Evolutionary conservation across 2,329 filamentous ascomycete genomes (phyloP).

Genomic region (Fusarium temperatum): DNA sequence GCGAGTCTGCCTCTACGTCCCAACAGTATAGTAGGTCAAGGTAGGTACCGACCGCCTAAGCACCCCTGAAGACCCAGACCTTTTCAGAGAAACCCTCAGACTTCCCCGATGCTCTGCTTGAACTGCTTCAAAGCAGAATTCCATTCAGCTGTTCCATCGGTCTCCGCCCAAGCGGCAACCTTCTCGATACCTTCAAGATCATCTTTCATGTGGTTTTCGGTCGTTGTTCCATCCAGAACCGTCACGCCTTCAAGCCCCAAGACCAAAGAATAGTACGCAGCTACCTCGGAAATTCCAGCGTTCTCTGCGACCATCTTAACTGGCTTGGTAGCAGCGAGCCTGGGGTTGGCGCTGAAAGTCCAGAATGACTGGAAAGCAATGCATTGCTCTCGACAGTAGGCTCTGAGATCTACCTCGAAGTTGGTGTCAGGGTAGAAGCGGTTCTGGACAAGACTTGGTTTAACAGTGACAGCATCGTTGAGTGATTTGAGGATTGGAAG

Average conservation of each 20-base stretch:
- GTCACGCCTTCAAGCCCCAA: slow-evolving; percentile 55
- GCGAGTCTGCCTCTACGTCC: not conserved
- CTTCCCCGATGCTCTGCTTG: slow-evolving; percentile 48
- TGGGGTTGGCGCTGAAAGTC: slow-evolving; percentile 60
- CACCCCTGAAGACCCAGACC: not conserved
- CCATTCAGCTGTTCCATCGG: slow-evolving; percentile 59
- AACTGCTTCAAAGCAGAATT: slow-evolving; percentile 57
- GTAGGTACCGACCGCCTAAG: not conserved
- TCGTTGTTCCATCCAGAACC: slow-evolving; percentile 59
- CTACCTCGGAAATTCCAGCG: slow-evolving; percentile 49
- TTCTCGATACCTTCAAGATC: slow-evolving; percentile 56
- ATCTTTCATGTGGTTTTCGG: slow-evolving; percentile 57
- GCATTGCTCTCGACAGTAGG: slow-evolving; percentile 53
- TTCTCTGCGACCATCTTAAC: slow-evolving; percentile 59
- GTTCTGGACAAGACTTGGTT: slow-evolving; percentile 75
- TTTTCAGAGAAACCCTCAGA: not conserved
- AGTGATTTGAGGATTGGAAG: slow-evolving; percentile 65
- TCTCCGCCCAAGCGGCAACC: slow-evolving; percentile 54
- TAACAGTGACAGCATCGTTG: slow-evolving; percentile 52
- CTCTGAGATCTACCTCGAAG: slow-evolving; percentile 69
- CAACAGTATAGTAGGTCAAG: not conserved
- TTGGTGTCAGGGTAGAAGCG: slow-evolving; percentile 69
- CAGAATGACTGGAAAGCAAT: slow-evolving; percentile 65
- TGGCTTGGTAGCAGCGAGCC: slow-evolving; percentile 52
- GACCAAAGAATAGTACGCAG: slow-evolving; percentile 59